Percentiles rank a stretch among this genome's conserved stretches.
phyloP scores from a whole-genome alignment of 208 protist genomes.

The Acanthamoeba sp. region DNA sequence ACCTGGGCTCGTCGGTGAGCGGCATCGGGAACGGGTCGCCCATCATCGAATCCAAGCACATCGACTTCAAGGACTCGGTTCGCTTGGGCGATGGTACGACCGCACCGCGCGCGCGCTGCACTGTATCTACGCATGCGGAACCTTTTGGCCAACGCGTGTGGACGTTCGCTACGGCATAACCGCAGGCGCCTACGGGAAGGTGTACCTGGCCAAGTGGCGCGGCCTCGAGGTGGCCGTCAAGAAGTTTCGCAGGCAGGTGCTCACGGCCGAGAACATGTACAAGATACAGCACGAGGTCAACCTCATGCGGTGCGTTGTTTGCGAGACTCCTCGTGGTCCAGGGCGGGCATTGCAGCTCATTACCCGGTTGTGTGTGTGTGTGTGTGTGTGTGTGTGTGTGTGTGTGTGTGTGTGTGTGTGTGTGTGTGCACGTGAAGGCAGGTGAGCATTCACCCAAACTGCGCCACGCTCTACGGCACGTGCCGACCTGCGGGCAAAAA shows the following conservation, averaged over 20 bases:
- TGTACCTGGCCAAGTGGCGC: constrained; percentile 39
- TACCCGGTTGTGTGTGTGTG: too few relatives aligned
- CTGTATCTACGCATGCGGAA: too few relatives aligned
- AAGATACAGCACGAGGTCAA: constrained; percentile 21
- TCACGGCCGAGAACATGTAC: constrained; percentile 24
- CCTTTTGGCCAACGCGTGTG: too few relatives aligned
- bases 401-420: too few relatives aligned
- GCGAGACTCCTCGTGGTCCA: too few relatives aligned
- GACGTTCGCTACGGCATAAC: too few relatives aligned
- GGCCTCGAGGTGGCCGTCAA: constrained; percentile 23
- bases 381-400: too few relatives aligned
- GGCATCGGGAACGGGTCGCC: not conserved
- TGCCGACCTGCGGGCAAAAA: not conserved
- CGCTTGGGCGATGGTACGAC: not conserved
- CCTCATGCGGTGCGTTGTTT: constrained; percentile 42
- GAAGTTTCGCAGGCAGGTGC: not conserved
- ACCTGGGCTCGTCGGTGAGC: not conserved
- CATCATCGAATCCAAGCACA: constrained; percentile 9
- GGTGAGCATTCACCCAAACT: constrained; percentile 12
- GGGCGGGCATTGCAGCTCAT: too few relatives aligned
- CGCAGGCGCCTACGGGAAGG: constrained; percentile 8
- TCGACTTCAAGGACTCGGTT: not conserved
- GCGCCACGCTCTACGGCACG: constrained; percentile 17
- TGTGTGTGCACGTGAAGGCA: too few relatives aligned
- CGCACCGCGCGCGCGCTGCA: too few relatives aligned